A percentile compares a stretch with the other conserved stretches of the same genome.
These are phyloP conservation scores for Mentha longifolia DNA, from an alignment of 257 asterid species.

Conservation along the genomic window DNA sequence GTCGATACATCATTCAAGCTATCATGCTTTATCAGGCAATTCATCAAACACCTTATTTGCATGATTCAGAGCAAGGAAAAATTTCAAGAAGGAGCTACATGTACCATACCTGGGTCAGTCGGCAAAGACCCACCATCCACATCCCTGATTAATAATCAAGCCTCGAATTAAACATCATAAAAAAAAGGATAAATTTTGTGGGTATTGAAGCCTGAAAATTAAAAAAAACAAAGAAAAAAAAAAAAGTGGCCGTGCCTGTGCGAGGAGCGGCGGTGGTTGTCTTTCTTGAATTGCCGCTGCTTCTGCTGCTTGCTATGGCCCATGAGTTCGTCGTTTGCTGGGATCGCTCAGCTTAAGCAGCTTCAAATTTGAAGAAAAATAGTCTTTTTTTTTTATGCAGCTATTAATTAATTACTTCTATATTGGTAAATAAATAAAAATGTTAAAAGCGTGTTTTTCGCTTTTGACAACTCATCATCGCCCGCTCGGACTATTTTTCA, in stretches of 20 bases:
- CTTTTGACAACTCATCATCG: not conserved
- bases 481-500: constrained; percentile 1
- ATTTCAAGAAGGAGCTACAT: not conserved
- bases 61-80: not conserved
- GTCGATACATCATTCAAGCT: not conserved
- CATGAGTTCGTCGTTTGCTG: constrained; percentile 44
- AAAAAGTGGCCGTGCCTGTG: constrained; percentile 33
- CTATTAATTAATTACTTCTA: too few relatives aligned
- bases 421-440: too few relatives aligned
- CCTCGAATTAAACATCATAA: constrained; percentile 2
- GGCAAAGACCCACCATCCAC: constrained; percentile 70
- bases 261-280: constrained; percentile 50
- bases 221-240: not conserved
- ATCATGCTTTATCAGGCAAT: constrained; percentile 29
- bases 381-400: not conserved
- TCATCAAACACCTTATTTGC: constrained; percentile 47
- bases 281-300: constrained; percentile 71
- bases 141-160: constrained; percentile 47
- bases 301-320: constrained; percentile 77
- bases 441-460: not conserved
- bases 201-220: not conserved
- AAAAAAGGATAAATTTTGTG: not conserved
- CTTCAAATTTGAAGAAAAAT: not conserved
- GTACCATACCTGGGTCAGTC: constrained; percentile 55
- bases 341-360: constrained; percentile 11